Base-by-base conservation (phyloP, 768 basidiomycete species). In the Boletus vinaceobasis region DNA sequence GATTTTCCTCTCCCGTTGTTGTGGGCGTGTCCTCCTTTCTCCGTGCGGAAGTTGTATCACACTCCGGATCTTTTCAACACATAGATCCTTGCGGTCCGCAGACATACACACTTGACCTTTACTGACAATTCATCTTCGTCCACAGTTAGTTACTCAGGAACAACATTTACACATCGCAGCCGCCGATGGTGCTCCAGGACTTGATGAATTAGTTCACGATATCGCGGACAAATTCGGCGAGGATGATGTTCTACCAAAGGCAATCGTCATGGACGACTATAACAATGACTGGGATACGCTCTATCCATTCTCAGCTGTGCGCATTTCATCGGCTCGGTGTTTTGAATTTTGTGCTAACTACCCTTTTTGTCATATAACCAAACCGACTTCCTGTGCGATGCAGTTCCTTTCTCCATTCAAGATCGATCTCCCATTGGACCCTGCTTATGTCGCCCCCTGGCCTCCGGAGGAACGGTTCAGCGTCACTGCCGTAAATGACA, bases 281-380 rank as follows among this genome's bases (percentile, higher is more conserved):
- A 94, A 93, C 60, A 73, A 82, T 15, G 92, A 97, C 62, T 98
- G 94, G 93, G 92, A 96, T 68, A 74, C 84, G 2, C 65, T 95
- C 37, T 92, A 88, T 67, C 90, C 90, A 14, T 90, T 91, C 70
- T 88, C 87, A 3, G 74, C 84, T 40, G 90, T 89, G 61, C 35
- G 83, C 43, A 7, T 10, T 37, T 39, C 7, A 10, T 21, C 33
- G 0, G 11, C 23, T 19, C 9, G 2, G 0, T 42, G 33, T 9
- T 27, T 31, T 43, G 21, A 2, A 36, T 17, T 26, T 19, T 27
- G 19, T 53, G 27, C 27, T 56, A 19, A 62, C 23, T 10, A 7
- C 17, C 2, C 6, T n/a, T n/a, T 35, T 45, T 6, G 9, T 39
- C 43, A 14, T 17, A 27, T 33, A 43, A 37, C 10, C 1, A 10